phyloP scores from a whole-genome alignment of 495 filamentous ascomycete genomes.

The Xylaria acuta region DNA sequence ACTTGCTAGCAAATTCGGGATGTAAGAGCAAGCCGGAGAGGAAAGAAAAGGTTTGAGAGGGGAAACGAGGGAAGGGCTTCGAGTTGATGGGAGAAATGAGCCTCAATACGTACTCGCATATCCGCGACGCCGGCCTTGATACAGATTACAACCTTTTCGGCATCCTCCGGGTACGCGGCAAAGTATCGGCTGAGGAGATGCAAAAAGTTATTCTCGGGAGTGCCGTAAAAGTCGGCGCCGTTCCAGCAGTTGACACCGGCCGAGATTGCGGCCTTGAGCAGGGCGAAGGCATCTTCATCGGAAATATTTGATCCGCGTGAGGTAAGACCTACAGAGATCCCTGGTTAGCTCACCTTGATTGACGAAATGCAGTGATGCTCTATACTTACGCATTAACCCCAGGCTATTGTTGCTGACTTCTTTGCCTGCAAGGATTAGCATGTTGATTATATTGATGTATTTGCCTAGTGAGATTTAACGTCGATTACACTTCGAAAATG shows the following conservation, averaged over 20 bases:
- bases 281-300: slow-evolving; percentile 64
- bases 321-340: slow-evolving; percentile 61
- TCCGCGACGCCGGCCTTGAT: slow-evolving; percentile 60
- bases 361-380: background rate
- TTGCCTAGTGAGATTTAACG: background rate
- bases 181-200: slow-evolving; percentile 67
- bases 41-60: background rate
- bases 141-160: slow-evolving; percentile 63
- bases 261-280: slow-evolving; percentile 65
- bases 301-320: slow-evolving; percentile 61
- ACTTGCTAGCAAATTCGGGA: no score
- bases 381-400: slow-evolving; percentile 50
- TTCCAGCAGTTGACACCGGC: slow-evolving; percentile 72
- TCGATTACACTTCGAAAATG: background rate
- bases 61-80: no score
- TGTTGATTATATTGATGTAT: background rate
- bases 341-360: no score
- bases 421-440: slow-evolving; percentile 34
- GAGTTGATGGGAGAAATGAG: background rate
- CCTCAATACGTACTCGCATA: background rate
- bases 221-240: slow-evolving; percentile 65
- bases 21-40: background rate
- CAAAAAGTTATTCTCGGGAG: slow-evolving; percentile 46
- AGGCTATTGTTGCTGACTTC: slow-evolving; percentile 50
- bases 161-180: slow-evolving; percentile 64